Base-by-base conservation (phyloP, 2,329 filamentous ascomycete genomes). In the Hymenoscyphus fraxineus region DNA sequence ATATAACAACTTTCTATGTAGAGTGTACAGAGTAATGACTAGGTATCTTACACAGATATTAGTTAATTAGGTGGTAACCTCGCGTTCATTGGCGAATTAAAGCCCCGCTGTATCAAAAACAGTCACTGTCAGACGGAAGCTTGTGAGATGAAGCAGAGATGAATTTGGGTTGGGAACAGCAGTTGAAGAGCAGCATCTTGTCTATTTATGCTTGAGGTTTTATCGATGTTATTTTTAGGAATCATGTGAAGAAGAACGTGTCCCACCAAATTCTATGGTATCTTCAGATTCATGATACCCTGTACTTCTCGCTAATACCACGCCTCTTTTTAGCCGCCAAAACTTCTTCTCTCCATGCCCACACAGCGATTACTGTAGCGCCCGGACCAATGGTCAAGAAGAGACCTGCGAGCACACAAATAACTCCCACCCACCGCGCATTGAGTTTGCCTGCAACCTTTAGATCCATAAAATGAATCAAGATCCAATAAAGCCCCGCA, bases 301-400 rank as follows among this genome's bases (percentile, higher is more conserved):
- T 41, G 16, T 15, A 5, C 9, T 41, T 12, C 2, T 41, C 40
- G 15, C 12, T 16, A 5, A 41, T 15, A 41, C 15, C 12, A 41
- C 39, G 4, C 40, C 40, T 10, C 60, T 61, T 61, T 27, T n/a
- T 56, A n/a, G 22, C 22, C 10, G 75, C 73, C 55, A 78, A 62
- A 6, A 69, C 66, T 54, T 76, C 73, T 61, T 78, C 77, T 65
- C 77, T 75, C 70, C 73, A 77, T 10, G 71, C 66, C 74, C 74
- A 78, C 65, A 70, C 71, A 10, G 66, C 62, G 7, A 69, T 68
- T 60, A 76, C 64, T 1, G 69, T 68, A 10, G 73, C 73, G 41
- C 75, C 74, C 38, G 75, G 73, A 1, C 76, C 76, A 19, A 65
- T 58, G n/a, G 72, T 60, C 1, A 72, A 9, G 3, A 70, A 69